phyloP scores from a whole-genome alignment of 306 rosid genomes.

The Acacia confusa region DNA sequence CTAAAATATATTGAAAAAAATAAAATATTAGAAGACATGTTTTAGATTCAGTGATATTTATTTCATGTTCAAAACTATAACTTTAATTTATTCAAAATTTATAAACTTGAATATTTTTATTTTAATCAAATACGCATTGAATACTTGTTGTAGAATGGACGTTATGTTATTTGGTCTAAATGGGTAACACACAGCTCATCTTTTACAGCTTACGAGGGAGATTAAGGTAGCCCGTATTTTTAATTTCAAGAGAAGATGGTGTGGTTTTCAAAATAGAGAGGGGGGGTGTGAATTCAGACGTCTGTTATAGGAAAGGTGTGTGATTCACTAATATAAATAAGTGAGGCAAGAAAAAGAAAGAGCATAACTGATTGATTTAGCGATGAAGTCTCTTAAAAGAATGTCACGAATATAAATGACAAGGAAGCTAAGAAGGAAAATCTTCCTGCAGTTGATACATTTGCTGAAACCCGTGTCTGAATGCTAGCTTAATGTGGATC shows the following conservation, averaged over 20 bases:
- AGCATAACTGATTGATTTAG: background rate
- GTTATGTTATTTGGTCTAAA: background rate
- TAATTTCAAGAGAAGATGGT: background rate
- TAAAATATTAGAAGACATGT: background rate
- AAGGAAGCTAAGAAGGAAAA: background rate
- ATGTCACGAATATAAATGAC: background rate
- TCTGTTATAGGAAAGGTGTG: background rate
- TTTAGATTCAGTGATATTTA: background rate
- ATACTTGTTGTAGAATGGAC: background rate
- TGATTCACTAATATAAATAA: background rate
- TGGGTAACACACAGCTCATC: background rate
- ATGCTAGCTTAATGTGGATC: background rate
- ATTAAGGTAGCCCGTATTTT: background rate
- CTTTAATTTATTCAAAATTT: background rate
- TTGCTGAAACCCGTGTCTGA: background rate
- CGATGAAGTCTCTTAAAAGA: background rate
- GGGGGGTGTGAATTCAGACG: background rate
- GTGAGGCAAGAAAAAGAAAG: background rate
- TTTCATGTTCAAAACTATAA: background rate
- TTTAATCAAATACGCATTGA: background rate
- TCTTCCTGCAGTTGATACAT: background rate
- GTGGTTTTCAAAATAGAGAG: background rate
- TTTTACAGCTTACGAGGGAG: background rate
- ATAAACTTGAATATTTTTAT: background rate
- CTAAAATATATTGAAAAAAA: background rate